Conservation (phyloP, 805 yeast genomes). For the Candida stauntonica region DNA sequence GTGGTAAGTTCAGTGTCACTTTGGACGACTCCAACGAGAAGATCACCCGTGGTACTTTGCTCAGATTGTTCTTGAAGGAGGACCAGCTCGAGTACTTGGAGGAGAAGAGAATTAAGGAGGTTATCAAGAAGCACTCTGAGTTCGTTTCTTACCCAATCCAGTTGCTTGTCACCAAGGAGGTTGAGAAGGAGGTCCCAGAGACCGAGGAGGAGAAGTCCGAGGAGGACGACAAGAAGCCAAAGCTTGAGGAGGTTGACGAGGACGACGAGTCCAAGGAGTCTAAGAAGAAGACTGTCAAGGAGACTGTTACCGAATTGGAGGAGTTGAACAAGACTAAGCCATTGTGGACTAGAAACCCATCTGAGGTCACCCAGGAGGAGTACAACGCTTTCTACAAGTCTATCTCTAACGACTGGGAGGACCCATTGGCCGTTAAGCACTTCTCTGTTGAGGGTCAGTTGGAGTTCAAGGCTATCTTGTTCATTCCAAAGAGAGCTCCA, state of each 20-base stretch:
- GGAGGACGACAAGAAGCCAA: slow-evolving; percentile 65
- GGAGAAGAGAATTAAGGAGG: slow-evolving; percentile 99
- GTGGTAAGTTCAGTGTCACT: slow-evolving; percentile 97
- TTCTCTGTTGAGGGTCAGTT: slow-evolving; percentile 99
- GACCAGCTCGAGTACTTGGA: slow-evolving; percentile 98
- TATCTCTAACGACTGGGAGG: slow-evolving; percentile 99
- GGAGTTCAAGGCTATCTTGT: slow-evolving; percentile 96
- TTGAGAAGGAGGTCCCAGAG: slow-evolving; percentile 93
- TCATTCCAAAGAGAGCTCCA: slow-evolving; percentile 99
- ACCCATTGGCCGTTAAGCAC: slow-evolving; percentile 98
- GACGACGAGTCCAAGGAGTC: slow-evolving; percentile 68
- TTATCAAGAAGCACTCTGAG: slow-evolving; percentile 98
- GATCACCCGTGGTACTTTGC: slow-evolving; percentile 90
- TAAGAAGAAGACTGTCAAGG: slow-evolving; percentile 74
- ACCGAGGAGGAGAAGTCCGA: slow-evolving; percentile 60
- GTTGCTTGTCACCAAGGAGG: slow-evolving; percentile 96
- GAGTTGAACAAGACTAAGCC: slow-evolving; percentile 99
- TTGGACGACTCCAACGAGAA: slow-evolving; percentile 83
- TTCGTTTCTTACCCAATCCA: slow-evolving; percentile 99
- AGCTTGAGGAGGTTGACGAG: slow-evolving; percentile 71
- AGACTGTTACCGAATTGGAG: slow-evolving; percentile 91
- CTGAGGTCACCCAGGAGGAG: slow-evolving; percentile 96
- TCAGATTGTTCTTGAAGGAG: slow-evolving; percentile 95
- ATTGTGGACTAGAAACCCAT: slow-evolving; percentile 98
- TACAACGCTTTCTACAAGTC: slow-evolving; percentile 99